Evolutionary conservation across 2,329 filamentous ascomycete genomes (phyloP), one percentile per base, ranked within the genome.

Genomic region (Thielaviopsis punctulata): DNA sequence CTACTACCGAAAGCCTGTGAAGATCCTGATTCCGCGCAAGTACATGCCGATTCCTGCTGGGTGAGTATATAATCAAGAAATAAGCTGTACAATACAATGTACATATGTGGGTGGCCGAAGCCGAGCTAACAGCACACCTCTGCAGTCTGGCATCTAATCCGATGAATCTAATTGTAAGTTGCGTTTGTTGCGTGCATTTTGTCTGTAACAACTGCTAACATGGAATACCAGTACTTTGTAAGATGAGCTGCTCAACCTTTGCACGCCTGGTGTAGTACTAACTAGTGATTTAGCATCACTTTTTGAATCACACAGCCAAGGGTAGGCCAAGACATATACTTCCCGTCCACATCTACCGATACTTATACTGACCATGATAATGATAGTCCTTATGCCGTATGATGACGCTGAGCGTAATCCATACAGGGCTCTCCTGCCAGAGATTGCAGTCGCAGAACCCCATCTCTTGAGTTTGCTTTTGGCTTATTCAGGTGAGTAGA

Each of bases 261-360:
- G 33, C 43, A 43, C 21, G 43, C 51, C 15, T 15, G 54, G 48
- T 41, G 10, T 27, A 27, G 43, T 39, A 45, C 46, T 50, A 22
- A 44, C 13, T 39, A 44, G 41, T 57, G 54, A 59, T 55, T 47
- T 59, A 69, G 64, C 72, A 76, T 58, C 75, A 79, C 60, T 79
- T 92, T 61, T 70, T 92, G 55, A 86, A 89, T 59, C 83, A 92
- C 63, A 92, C 86, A 2, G 84, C 84, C 7, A 76, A 78, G 55
- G 79, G 69, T 67, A 62, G 80, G 58, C 63, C 79, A 52, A 12
- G 18, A 21, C 22, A 21, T 18, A 27, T 13, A 10, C 7, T 9
- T 12, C 2, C 13, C 13, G 8, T 21, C 13, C 3, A 23, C 10
- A 9, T 23, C 18, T 18, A 23, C 7, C 10, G 3, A 1, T 25